phyloP scores from a whole-genome alignment of 164 flowering plant species.

The Pachysandra terminalis region DNA sequence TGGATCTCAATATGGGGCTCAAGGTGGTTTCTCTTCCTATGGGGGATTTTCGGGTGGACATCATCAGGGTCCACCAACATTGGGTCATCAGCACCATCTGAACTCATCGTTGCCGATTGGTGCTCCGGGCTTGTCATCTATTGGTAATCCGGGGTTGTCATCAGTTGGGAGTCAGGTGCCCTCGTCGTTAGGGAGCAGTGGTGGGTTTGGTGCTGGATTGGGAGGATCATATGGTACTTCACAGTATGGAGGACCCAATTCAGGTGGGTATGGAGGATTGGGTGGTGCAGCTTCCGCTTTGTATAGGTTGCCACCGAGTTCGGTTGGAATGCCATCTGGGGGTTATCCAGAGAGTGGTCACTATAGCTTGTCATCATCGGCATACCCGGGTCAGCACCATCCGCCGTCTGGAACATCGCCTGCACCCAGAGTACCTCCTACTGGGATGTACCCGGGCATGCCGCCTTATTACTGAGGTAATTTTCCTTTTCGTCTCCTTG shows the following conservation, averaged over 20 bases:
- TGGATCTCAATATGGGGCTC: constrained; percentile 26
- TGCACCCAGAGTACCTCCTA: constrained; percentile 67
- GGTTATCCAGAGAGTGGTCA: constrained; percentile 66
- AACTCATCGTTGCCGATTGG: constrained; percentile 31
- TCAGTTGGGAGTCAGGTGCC: constrained; percentile 40
- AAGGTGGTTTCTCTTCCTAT: constrained; percentile 23
- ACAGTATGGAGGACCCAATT: constrained; percentile 21
- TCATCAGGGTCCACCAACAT: constrained; percentile 31
- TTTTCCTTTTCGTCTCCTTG: neutral
- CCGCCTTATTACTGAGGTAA: constrained; percentile 81
- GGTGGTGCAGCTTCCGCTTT: constrained; percentile 36
- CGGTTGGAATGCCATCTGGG: constrained; percentile 57
- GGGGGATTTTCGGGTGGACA: constrained; percentile 43
- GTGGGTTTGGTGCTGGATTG: constrained; percentile 29
- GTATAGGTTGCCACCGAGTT: constrained; percentile 63
- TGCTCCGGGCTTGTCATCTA: constrained; percentile 33
- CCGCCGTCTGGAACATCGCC: constrained; percentile 62
- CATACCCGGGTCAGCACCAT: constrained; percentile 54
- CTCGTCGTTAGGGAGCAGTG: constrained; percentile 40
- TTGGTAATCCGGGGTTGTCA: constrained; percentile 23
- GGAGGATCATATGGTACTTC: constrained; percentile 26
- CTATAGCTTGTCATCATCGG: constrained; percentile 47
- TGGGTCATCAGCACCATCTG: constrained; percentile 27
- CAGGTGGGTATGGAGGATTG: constrained; percentile 26
- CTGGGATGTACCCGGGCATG: constrained; percentile 60